A percentile compares a stretch with the other conserved stretches of the same genome.
Evolutionary conservation across 1,284 basidiomycete genomes (phyloP).

Genomic region (Moniliophthora roreri): DNA sequence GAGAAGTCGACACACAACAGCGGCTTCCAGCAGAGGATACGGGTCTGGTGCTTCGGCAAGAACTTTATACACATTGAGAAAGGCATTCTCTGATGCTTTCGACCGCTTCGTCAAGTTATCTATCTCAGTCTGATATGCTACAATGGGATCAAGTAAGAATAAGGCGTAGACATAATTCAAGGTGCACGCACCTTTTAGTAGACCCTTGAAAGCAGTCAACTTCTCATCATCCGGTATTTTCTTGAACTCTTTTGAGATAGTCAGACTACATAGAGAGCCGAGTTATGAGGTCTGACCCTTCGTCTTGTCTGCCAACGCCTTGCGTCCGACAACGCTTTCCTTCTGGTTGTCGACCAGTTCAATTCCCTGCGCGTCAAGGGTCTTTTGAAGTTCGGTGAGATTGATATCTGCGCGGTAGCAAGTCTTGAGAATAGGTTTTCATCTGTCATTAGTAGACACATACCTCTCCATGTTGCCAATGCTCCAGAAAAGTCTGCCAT

Average conservation of each 20-base stretch:
- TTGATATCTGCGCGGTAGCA: constrained; percentile 68
- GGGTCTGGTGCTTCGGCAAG: constrained; percentile 95
- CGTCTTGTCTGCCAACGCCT: constrained; percentile 89
- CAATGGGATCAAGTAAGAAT: neutral
- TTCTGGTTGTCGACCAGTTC: constrained; percentile 98
- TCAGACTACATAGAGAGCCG: neutral
- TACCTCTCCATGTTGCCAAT: constrained; percentile 86
- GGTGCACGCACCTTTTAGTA: constrained; percentile 71
- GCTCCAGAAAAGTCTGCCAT: constrained; percentile 78
- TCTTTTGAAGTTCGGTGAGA: constrained; percentile 89
- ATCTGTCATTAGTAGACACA: constrained; percentile 20
- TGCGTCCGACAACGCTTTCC: constrained; percentile 91
- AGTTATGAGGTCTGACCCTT: constrained; percentile 60
- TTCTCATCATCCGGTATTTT: constrained; percentile 89
- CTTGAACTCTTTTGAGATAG: constrained; percentile 75
- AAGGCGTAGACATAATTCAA: neutral
- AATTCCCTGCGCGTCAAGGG: constrained; percentile 85
- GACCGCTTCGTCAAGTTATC: constrained; percentile 92
- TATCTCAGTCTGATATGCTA: constrained; percentile 96
- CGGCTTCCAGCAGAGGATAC: constrained; percentile 91
- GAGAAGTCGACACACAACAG: constrained; percentile 61
- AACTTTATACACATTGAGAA: constrained; percentile 92
- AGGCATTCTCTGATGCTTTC: constrained; percentile 90
- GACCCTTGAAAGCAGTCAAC: constrained; percentile 78
- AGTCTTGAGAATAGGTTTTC: neutral